These are phyloP conservation scores for Meripilus lineatus DNA, from an alignment of 1,284 basidiomycete genomes.

Conservation along the genomic window DNA sequence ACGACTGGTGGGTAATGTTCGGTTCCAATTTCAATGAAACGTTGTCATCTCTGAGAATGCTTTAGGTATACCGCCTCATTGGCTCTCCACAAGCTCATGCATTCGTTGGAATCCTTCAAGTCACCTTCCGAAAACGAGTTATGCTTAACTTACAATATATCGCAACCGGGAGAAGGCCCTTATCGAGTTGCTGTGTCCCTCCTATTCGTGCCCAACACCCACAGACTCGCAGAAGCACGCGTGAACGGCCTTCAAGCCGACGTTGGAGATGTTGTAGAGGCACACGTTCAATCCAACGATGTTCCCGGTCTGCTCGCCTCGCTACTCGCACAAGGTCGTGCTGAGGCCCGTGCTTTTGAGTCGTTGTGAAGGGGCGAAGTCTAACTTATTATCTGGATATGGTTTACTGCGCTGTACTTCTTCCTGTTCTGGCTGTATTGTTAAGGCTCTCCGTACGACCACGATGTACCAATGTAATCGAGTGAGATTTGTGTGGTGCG, in stretches of 20 bases:
- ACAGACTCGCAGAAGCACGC: conserved; percentile 53
- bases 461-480: no score
- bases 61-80: conserved; percentile 67
- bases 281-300: conserved; percentile 64
- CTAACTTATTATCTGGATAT: no score
- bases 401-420: no score
- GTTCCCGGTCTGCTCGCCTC: conserved; percentile 66
- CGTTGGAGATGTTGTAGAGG: conserved; percentile 49
- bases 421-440: no score
- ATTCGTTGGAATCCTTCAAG: conserved; percentile 55
- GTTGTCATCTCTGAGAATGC: background rate
- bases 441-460: no score
- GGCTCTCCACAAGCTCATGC: conserved; percentile 55
- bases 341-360: no score
- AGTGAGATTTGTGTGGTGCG: no score
- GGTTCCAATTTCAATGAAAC: conserved; percentile 6
- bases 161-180: conserved; percentile 15
- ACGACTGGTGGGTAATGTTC: conserved; percentile 55
- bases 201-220: conserved; percentile 65
- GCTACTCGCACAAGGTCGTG: conserved; percentile 41
- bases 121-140: conserved; percentile 71
- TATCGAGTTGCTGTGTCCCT: conserved; percentile 37
- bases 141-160: conserved; percentile 59
- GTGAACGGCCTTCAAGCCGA: conserved; percentile 44
- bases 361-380: no score